phyloP scores from a whole-genome alignment of 2,329 filamentous ascomycete genomes.

The Lasiodiplodia sp. region DNA sequence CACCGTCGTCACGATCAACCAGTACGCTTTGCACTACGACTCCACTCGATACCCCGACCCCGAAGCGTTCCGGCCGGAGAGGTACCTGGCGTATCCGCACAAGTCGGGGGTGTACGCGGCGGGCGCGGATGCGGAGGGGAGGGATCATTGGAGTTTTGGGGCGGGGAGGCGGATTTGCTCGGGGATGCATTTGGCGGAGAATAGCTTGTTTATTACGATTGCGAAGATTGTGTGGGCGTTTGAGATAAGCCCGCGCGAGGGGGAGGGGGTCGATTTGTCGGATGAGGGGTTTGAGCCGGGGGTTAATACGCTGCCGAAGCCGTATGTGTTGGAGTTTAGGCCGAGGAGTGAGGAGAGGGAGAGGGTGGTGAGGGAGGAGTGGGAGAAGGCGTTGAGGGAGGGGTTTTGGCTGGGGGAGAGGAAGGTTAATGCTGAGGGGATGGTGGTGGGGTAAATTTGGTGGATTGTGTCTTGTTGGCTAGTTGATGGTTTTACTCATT shows the following conservation, averaged over 20 bases:
- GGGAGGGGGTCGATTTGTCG: slow-evolving; percentile 5
- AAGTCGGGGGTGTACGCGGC: slow-evolving; percentile 42
- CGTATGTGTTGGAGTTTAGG: slow-evolving; percentile 34
- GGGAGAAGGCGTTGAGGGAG: slow-evolving; percentile 35
- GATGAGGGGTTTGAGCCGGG: slow-evolving; percentile 35
- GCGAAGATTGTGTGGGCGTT: slow-evolving; percentile 30
- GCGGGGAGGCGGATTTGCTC: slow-evolving; percentile 30
- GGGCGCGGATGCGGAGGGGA: slow-evolving; percentile 36
- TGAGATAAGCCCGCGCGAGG: too few species aligned
- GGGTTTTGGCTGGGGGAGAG: slow-evolving; percentile 33
- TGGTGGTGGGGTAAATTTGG: slow-evolving; percentile 29
- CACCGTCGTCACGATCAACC: slow-evolving; percentile 43
- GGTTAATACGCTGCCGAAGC: slow-evolving; percentile 37
- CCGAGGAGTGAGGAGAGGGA: slow-evolving; percentile 32
- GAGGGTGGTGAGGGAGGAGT: slow-evolving; percentile 32
- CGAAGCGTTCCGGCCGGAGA: background rate
- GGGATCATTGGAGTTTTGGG: slow-evolving; percentile 48
- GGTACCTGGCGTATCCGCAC: background rate
- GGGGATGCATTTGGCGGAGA: slow-evolving; percentile 30
- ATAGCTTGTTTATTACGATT: slow-evolving; percentile 24
- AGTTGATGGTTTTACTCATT: background rate
- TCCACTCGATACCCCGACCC: slow-evolving; percentile 37
- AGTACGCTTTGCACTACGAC: slow-evolving; percentile 45
- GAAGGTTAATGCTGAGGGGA: slow-evolving; percentile 41
- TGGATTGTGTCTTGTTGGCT: background rate